Evolutionary conservation across 2,329 filamentous ascomycete genomes (phyloP).

Genomic region (Tetracladium maxilliforme): DNA sequence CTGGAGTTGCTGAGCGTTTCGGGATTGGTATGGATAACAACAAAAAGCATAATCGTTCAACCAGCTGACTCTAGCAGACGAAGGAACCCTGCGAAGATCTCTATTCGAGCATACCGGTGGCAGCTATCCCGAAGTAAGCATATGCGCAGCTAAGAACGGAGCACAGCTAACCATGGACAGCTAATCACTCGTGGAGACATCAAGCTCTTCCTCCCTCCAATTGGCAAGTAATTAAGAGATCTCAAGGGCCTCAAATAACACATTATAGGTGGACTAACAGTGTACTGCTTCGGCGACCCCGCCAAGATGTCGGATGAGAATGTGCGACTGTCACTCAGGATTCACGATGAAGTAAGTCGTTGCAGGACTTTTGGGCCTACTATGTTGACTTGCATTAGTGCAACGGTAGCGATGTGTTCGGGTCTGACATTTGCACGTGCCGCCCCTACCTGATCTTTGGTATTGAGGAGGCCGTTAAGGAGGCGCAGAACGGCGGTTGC

Average conservation of each 20-base stretch:
- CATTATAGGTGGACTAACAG: conserved; percentile 60
- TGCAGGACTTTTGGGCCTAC: conserved; percentile 96
- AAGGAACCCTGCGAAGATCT: conserved; percentile 70
- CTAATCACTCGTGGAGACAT: conserved; percentile 89
- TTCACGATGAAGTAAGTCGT: conserved; percentile 85
- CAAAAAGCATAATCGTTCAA: conserved; percentile 1
- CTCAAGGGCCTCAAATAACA: conserved; percentile 6
- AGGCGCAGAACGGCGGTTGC: conserved; percentile 85
- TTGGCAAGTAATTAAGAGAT: conserved; percentile 34
- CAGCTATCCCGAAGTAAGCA: conserved; percentile 67
- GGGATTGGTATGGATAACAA: conserved; percentile 52
- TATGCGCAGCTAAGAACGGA: conserved; percentile 8
- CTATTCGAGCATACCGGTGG: conserved; percentile 94
- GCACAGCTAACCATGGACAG: conserved; percentile 16
- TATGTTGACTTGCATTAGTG: conserved; percentile 98
- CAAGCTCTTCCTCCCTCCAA: conserved; percentile 90
- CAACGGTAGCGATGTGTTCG: conserved; percentile 95
- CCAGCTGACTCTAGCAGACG: conserved; percentile 38
- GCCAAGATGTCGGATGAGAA: conserved; percentile 85
- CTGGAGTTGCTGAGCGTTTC: conserved; percentile 81
- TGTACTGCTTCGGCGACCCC: conserved; percentile 93
- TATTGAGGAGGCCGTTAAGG: conserved; percentile 93
- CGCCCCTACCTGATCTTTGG: conserved; percentile 92
- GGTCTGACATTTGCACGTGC: conserved; percentile 95
- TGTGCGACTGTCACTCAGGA: conserved; percentile 64